Percentiles rank a stretch among this genome's conserved stretches.
These are phyloP conservation scores for Coleophoma crateriformis DNA, from an alignment of 2,329 filamentous ascomycete genomes.

Conservation along the genomic window DNA sequence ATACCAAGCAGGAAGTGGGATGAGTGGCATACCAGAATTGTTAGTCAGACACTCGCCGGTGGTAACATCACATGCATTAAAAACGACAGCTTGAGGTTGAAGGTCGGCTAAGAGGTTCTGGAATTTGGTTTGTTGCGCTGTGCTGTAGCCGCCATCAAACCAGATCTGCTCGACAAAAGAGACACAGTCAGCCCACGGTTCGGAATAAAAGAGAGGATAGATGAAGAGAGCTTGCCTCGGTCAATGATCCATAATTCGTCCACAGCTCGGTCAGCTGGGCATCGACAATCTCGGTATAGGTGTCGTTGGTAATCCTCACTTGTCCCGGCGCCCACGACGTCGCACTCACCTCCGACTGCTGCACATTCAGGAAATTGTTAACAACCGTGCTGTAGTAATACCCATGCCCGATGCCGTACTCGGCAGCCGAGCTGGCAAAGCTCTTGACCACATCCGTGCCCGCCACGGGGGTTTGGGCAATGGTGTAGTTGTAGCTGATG, in stretches of 20 bases:
- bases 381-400: slow-evolving; percentile 27
- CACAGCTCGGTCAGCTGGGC: slow-evolving; percentile 19
- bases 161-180: slow-evolving; percentile 15
- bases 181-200: neutral
- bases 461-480: slow-evolving; percentile 19
- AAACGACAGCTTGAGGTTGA: slow-evolving; percentile 18
- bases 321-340: slow-evolving; percentile 12
- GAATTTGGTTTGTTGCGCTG: slow-evolving; percentile 14
- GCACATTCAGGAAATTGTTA: slow-evolving; percentile 25
- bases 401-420: slow-evolving; percentile 21
- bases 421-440: slow-evolving; percentile 19
- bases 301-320: slow-evolving; percentile 16
- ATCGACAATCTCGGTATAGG: slow-evolving; percentile 20
- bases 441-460: slow-evolving; percentile 19
- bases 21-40: slow-evolving; percentile 6
- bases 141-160: slow-evolving; percentile 23
- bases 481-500: slow-evolving; percentile 23
- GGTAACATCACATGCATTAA: slow-evolving; percentile 17
- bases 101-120: slow-evolving; percentile 12
- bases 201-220: neutral
- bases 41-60: slow-evolving; percentile 16
- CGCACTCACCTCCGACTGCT: slow-evolving; percentile 12
- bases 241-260: slow-evolving; percentile 17
- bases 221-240: slow-evolving; percentile 12
- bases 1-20: neutral